Percentiles rank a stretch among this genome's conserved stretches.
phyloP scores from a whole-genome alignment of 208 protist species.

The Trypanosoma rangeli region DNA sequence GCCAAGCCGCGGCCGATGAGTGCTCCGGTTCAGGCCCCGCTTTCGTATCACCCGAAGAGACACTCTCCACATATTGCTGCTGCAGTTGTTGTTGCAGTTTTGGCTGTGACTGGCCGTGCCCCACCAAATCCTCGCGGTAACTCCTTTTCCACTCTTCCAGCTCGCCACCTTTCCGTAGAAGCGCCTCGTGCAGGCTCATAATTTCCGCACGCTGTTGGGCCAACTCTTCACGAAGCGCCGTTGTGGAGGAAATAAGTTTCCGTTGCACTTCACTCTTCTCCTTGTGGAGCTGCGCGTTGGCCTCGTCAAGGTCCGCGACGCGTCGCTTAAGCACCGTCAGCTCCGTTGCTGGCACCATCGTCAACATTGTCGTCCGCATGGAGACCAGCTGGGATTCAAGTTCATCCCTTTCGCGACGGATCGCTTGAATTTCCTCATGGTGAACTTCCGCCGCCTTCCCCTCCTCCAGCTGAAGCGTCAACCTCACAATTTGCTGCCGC shows the following conservation, averaged over 20 bases:
- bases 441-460: slow-evolving; percentile 65
- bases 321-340: slow-evolving; percentile 45
- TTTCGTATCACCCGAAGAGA: not conserved
- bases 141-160: slow-evolving; percentile 32
- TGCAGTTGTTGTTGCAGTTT: slow-evolving; percentile 9
- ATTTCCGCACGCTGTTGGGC: slow-evolving; percentile 46
- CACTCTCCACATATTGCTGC: not conserved
- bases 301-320: slow-evolving; percentile 43
- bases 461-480: slow-evolving; percentile 77
- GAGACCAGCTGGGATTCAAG: slow-evolving; percentile 41
- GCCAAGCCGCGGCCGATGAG: not conserved
- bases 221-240: slow-evolving; percentile 65
- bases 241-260: slow-evolving; percentile 46
- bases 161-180: slow-evolving; percentile 38
- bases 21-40: not conserved
- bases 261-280: slow-evolving; percentile 57
- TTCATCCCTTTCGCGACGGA: slow-evolving; percentile 49
- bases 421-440: slow-evolving; percentile 43
- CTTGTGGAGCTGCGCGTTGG: slow-evolving; percentile 41
- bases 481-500: slow-evolving; percentile 74
- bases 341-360: slow-evolving; percentile 40
- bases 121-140: slow-evolving; percentile 29
- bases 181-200: slow-evolving; percentile 39
- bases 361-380: slow-evolving; percentile 36
- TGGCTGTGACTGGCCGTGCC: slow-evolving; percentile 8